phyloP scores from a whole-genome alignment of 106 monocot species.

The Dendrobium huoshanense region DNA sequence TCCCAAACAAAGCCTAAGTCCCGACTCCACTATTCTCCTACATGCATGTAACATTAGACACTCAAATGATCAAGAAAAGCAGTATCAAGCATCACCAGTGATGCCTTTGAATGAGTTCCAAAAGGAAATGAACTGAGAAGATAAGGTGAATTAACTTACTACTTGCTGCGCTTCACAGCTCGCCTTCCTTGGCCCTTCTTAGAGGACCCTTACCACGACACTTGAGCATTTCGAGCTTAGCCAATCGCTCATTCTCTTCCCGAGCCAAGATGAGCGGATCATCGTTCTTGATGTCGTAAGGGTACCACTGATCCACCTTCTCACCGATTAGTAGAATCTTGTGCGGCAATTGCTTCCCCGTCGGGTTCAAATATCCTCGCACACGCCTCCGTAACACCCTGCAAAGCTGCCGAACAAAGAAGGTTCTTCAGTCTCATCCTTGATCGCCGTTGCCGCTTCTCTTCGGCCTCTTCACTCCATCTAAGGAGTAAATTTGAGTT shows the following conservation, averaged over 20 bases:
- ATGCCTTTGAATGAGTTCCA: background rate
- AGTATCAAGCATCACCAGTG: background rate
- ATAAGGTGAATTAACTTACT: background rate
- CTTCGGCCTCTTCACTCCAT: too few species aligned
- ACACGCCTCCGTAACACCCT: slow-evolving; percentile 76
- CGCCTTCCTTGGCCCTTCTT: slow-evolving; percentile 99
- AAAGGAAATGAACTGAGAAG: background rate
- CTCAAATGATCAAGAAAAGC: background rate
- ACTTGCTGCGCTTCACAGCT: slow-evolving; percentile 87
- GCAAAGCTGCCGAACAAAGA: slow-evolving; percentile 17
- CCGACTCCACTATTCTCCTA: too few species aligned
- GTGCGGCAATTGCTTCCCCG: slow-evolving; percentile 63
- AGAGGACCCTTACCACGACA: slow-evolving; percentile 87
- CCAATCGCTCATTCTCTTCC: slow-evolving; percentile 72
- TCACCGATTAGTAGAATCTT: slow-evolving; percentile 85
- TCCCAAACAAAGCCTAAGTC: too few species aligned
- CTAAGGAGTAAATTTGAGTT: too few species aligned
- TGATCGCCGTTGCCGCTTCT: background rate
- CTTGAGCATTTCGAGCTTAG: slow-evolving; percentile 94
- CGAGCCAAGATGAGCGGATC: slow-evolving; percentile 65
- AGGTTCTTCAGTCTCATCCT: slow-evolving; percentile 20
- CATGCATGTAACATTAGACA: too few species aligned
- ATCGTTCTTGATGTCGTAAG: slow-evolving; percentile 83
- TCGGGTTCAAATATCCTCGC: slow-evolving; percentile 82
- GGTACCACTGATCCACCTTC: slow-evolving; percentile 76